These are phyloP conservation scores for Pterulicium gracile DNA, from an alignment of 1,284 basidiomycete genomes.

Conservation along the genomic window DNA sequence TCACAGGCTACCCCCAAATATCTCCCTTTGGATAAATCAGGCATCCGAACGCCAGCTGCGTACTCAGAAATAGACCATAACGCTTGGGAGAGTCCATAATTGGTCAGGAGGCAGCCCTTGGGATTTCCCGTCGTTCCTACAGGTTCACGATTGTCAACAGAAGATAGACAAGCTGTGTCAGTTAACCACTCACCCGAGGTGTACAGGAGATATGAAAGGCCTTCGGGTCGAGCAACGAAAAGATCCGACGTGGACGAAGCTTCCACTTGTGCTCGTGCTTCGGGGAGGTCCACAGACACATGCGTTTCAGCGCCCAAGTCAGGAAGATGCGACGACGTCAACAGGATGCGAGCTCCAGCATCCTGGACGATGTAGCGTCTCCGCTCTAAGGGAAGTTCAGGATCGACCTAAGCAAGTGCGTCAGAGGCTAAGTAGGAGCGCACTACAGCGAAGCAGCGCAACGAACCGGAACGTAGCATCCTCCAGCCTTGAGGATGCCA, in stretches of 20 bases:
- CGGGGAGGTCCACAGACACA: slow-evolving; percentile 15
- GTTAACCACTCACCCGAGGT: slow-evolving; percentile 30
- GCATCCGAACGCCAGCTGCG: slow-evolving; percentile 24
- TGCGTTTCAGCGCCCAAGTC: slow-evolving; percentile 18
- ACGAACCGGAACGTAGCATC: slow-evolving; percentile 40
- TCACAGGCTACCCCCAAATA: slow-evolving; percentile 35
- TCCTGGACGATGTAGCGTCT: slow-evolving; percentile 37
- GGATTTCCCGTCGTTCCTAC: slow-evolving; percentile 45
- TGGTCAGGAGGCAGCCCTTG: slow-evolving; percentile 44
- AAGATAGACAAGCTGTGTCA: slow-evolving; percentile 1
- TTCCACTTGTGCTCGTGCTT: too few species aligned
- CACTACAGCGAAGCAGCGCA: slow-evolving; percentile 4
- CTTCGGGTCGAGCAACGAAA: slow-evolving; percentile 20
- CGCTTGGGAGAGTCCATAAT: slow-evolving; percentile 32
- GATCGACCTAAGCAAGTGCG: slow-evolving; percentile 31
- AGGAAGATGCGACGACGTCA: slow-evolving; percentile 23
- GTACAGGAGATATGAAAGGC: slow-evolving; percentile 39
- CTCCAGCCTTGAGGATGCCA: slow-evolving; percentile 39
- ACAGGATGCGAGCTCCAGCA: slow-evolving; percentile 30
- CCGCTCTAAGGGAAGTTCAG: slow-evolving; percentile 37
- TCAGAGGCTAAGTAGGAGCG: neutral
- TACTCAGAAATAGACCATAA: slow-evolving; percentile 29
- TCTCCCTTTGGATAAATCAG: slow-evolving; percentile 22
- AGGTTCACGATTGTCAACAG: slow-evolving; percentile 2
- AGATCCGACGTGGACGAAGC: too few species aligned